Percentiles rank a stretch among this genome's conserved stretches.
Evolutionary conservation across 345 rosid species (phyloP).

Genomic region (Gossypium arboreum): DNA sequence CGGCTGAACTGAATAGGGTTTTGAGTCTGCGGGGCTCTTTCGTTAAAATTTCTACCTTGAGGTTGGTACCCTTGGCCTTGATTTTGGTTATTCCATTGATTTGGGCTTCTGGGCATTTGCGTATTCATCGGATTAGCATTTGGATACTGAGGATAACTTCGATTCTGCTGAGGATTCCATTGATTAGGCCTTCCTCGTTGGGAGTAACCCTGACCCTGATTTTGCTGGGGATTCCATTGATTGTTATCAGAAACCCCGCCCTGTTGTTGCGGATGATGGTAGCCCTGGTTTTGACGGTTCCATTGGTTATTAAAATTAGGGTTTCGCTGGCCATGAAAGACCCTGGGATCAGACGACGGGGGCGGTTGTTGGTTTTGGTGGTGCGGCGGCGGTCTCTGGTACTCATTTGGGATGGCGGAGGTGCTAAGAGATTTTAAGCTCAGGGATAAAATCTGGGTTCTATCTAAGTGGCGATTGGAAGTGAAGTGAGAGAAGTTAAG

Average conservation of each 20-base stretch:
- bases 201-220: slow-evolving; percentile 21
- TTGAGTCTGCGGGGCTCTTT: slow-evolving; percentile 22
- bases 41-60: slow-evolving; percentile 25
- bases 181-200: slow-evolving; percentile 31
- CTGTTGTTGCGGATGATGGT: slow-evolving; percentile 18
- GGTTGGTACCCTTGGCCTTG: slow-evolving; percentile 29
- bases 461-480: slow-evolving; percentile 1
- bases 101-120: slow-evolving; percentile 29
- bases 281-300: slow-evolving; percentile 22
- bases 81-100: slow-evolving; percentile 37
- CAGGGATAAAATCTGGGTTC: slow-evolving; percentile 20
- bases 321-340: slow-evolving; percentile 20
- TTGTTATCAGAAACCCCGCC: slow-evolving; percentile 21
- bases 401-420: slow-evolving; percentile 34
- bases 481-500: slow-evolving; percentile 19
- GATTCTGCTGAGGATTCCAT: slow-evolving; percentile 19
- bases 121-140: slow-evolving; percentile 21
- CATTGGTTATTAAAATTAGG: slow-evolving; percentile 30
- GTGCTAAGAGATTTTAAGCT: slow-evolving; percentile 36
- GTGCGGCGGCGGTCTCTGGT: slow-evolving; percentile 29
- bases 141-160: slow-evolving; percentile 6
- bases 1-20: slow-evolving; percentile 31
- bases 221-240: slow-evolving; percentile 23
- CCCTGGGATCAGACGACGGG: slow-evolving; percentile 32
- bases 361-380: slow-evolving; percentile 23